phyloP scores from a whole-genome alignment of 2,329 filamentous ascomycete species.

The Colletotrichum siamense region DNA sequence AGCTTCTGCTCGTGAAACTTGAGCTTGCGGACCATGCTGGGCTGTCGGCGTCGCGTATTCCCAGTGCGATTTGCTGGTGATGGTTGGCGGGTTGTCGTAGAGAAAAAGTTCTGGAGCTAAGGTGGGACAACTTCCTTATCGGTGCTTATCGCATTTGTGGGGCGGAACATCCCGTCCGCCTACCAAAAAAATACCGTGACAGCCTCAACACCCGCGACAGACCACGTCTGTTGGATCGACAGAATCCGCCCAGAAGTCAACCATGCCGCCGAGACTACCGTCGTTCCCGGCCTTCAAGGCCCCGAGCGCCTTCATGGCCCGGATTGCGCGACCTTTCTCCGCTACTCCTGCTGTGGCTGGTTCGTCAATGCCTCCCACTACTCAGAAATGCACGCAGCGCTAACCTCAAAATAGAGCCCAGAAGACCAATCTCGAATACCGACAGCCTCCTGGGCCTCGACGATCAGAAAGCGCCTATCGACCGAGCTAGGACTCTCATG shows the following conservation, averaged over 20 bases:
- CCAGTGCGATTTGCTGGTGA: not conserved
- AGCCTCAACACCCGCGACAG: constrained; percentile 21
- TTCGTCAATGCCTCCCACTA: not conserved
- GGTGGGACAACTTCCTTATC: constrained; percentile 21
- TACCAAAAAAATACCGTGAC: constrained; percentile 23
- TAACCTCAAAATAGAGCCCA: not conserved
- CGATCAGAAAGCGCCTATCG: not conserved
- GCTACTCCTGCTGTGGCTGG: constrained; percentile 8
- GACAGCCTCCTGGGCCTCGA: constrained; percentile 18
- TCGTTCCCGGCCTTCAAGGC: constrained; percentile 20
- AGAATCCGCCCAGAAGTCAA: not conserved
- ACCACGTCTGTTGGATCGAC: not conserved
- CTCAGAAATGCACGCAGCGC: not conserved
- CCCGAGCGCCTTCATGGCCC: constrained; percentile 12
- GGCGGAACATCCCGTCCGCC: constrained; percentile 19
- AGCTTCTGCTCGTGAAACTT: constrained; percentile 98
- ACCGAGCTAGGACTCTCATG: not conserved
- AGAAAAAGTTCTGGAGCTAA: constrained; percentile 11
- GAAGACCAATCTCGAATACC: constrained; percentile 6
- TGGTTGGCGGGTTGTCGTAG: not conserved
- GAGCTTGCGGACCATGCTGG: constrained; percentile 88
- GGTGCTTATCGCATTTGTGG: constrained; percentile 13
- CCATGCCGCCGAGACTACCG: constrained; percentile 48
- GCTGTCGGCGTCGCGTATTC: not conserved
- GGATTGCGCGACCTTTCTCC: constrained; percentile 18